Evolutionary conservation across 2,329 filamentous ascomycete genomes (phyloP), one percentile per base, ranked within the genome.

Genomic region (Microsporum audouinii): DNA sequence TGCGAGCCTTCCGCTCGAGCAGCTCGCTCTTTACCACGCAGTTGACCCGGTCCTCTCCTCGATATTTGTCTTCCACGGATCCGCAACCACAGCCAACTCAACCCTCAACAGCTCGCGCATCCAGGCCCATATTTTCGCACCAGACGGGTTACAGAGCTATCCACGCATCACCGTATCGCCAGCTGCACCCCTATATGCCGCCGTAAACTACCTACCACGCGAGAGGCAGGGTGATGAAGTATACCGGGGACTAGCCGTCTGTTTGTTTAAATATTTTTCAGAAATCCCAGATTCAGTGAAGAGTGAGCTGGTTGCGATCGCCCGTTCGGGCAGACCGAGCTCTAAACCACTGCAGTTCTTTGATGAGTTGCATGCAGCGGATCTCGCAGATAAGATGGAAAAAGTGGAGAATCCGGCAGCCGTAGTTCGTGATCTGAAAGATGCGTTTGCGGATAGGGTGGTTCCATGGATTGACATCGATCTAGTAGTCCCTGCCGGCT

Each of bases 191-290:
- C 88, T 95, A 70, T 97, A 97, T 75, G 83, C 85, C 66, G 92
- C 91, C 60, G 94, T 99, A 73, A 86, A 89, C 71, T 85, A 91
- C 72, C 82, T 99, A 49, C 91, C 94, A 47, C 87, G 91, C 71
- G 92, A 96, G 72, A 91, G 91, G 74, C 94, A 97, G 78, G 92
- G 92, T 69, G 92, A 97, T 72, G 92, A 97, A 74, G 81, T 95
- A 65, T 95, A 88, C 75, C 86, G 94, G 53, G 94, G 88, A 17
- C 81, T 99, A 61, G 94, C 92, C 56, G 95, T 97, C 74, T 91
- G 89, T 61, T 80, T 99, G 66, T 88, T 87, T 78, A 96, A 95
- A 73, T 99, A 96, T 79, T 97, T 96, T 71, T 82, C 84, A 63
- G 92, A 97, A 75, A 80, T 99, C 59, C 85, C 91, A 27, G 83